A percentile compares a stretch with the other conserved stretches of the same genome.
These are phyloP conservation scores for Claviceps spartinae DNA, from an alignment of 2,329 filamentous ascomycete species.

Conservation along the genomic window DNA sequence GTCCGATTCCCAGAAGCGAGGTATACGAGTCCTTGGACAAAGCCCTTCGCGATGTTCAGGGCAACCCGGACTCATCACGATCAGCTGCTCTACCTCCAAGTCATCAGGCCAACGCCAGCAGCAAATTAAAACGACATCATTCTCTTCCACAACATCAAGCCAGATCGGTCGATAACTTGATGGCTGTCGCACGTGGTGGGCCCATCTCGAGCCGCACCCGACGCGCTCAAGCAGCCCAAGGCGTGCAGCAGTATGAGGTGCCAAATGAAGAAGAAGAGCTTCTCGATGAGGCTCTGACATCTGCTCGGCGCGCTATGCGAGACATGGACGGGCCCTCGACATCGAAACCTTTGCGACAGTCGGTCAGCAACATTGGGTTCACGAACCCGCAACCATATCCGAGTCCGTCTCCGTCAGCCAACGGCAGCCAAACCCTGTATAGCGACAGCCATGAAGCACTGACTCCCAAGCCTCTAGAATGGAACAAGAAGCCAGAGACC, in stretches of 20 bases:
- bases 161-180: conserved; percentile 49
- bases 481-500: conserved; percentile 41
- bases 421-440: conserved; percentile 63
- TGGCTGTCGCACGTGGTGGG: conserved; percentile 39
- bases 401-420: conserved; percentile 65
- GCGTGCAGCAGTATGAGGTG: conserved; percentile 77
- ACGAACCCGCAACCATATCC: conserved; percentile 41
- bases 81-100: conserved; percentile 35
- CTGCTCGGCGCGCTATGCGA: conserved; percentile 61
- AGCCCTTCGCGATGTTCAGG: conserved; percentile 40
- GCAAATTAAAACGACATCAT: conserved; percentile 49
- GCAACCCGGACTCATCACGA: conserved; percentile 29
- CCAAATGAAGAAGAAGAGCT: conserved; percentile 95
- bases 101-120: conserved; percentile 34
- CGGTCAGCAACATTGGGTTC: conserved; percentile 48
- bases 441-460: conserved; percentile 48
- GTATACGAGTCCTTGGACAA: conserved; percentile 48
- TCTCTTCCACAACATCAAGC: conserved; percentile 50
- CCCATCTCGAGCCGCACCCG: conserved; percentile 71
- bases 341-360: conserved; percentile 38
- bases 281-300: conserved; percentile 73
- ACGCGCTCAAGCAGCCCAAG: conserved; percentile 58
- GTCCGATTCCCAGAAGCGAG: conserved; percentile 37
- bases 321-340: conserved; percentile 44
- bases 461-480: conserved; percentile 58